Conservation (phyloP, 495 filamentous ascomycete genomes). For the Aspergillus cristatus region DNA sequence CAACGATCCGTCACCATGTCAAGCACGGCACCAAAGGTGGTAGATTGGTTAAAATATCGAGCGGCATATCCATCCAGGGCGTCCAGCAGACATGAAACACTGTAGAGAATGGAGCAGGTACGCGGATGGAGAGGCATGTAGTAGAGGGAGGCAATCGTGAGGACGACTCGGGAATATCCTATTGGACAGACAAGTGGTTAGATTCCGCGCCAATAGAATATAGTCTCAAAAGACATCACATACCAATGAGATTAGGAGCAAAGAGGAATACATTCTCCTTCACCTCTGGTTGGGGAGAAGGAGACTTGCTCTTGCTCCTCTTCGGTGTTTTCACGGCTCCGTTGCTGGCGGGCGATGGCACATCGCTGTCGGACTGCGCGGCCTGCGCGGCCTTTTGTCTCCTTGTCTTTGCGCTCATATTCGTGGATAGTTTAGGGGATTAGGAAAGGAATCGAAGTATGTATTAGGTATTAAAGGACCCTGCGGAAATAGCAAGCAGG, state of each 20-base stretch:
- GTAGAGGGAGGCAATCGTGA: conserved; percentile 87
- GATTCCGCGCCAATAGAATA: not conserved
- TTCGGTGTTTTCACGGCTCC: conserved; percentile 17
- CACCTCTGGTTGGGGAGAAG: conserved; percentile 22
- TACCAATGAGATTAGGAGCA: conserved; percentile 89
- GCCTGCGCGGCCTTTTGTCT: conserved; percentile 35
- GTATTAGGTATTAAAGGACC: not conserved
- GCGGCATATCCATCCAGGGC: conserved; percentile 89
- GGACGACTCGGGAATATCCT: conserved; percentile 85
- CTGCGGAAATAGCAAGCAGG: not conserved
- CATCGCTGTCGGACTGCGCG: conserved; percentile 24
- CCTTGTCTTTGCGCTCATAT: conserved; percentile 35
- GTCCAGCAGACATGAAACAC: conserved; percentile 85
- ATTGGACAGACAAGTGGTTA: conserved; percentile 2
- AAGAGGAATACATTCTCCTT: conserved; percentile 94
- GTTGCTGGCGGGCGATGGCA: conserved; percentile 19
- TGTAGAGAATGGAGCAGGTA: conserved; percentile 87
- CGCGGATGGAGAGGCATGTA: conserved; percentile 97
- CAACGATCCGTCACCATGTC: conserved; percentile 98
- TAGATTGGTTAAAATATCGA: conserved; percentile 79
- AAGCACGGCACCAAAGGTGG: conserved; percentile 87
- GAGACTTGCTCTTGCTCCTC: conserved; percentile 18
- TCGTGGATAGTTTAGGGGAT: conserved; percentile 6
- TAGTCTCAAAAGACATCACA: conserved; percentile 18
- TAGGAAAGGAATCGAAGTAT: not conserved